These are phyloP conservation scores for Karstenula rhodostoma DNA, from an alignment of 2,329 filamentous ascomycete species.

Conservation along the genomic window DNA sequence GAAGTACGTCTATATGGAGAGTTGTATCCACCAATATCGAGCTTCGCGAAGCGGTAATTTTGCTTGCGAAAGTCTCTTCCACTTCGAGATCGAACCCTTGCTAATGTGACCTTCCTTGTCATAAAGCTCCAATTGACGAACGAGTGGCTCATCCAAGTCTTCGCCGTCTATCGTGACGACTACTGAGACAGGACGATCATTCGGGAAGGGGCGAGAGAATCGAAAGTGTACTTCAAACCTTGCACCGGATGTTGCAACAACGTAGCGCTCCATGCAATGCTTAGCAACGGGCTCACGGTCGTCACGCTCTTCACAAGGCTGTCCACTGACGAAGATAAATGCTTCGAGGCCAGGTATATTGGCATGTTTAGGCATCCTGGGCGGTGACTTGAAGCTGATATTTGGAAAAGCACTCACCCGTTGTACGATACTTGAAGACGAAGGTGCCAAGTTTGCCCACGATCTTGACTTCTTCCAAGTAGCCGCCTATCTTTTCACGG, in stretches of 20 bases:
- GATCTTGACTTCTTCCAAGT: neutral
- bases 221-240: conserved; percentile 28
- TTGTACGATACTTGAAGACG: neutral
- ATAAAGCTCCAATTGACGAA: conserved; percentile 16
- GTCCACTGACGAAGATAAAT: conserved; percentile 28
- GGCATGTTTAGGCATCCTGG: conserved; percentile 23
- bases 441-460: neutral
- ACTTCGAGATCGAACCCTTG: conserved; percentile 14
- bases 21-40: conserved; percentile 19
- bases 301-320: conserved; percentile 33
- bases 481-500: neutral
- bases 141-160: conserved; percentile 15
- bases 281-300: conserved; percentile 16
- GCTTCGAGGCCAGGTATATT: conserved; percentile 25
- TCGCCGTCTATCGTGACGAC: conserved; percentile 30
- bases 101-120: conserved; percentile 11
- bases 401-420: too few species aligned
- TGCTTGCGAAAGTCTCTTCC: conserved; percentile 13
- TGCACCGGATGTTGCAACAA: conserved; percentile 33
- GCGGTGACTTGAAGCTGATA: neutral
- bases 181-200: conserved; percentile 20
- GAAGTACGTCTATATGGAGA: conserved; percentile 9
- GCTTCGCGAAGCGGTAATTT: conserved; percentile 26
- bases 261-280: conserved; percentile 33
- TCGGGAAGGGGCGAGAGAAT: conserved; percentile 20